Evolutionary conservation across 495 filamentous ascomycete species (phyloP), one percentile per base, ranked within the genome.

Genomic region (Aspergillus hancockii): DNA sequence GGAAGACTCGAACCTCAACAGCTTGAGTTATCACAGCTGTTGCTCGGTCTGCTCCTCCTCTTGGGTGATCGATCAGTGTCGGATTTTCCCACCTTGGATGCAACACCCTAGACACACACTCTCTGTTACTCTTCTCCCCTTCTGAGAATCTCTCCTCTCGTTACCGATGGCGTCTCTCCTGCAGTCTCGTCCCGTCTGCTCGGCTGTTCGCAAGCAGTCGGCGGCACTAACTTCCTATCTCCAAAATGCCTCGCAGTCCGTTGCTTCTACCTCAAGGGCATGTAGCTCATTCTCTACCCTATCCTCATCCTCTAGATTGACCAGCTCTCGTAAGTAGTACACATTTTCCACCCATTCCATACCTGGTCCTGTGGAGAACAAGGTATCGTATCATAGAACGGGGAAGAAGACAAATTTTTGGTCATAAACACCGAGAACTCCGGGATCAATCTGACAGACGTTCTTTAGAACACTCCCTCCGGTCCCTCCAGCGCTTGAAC

Each of bases 201-300:
- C 73, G 52, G 66, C 71, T 38, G 62, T 70, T 67, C 71, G 75
- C 67, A 74, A 67, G 59, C 72, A 73, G 68, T 66, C 62, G 46
- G 67, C 66, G 34, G 58, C 58, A 18, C 62, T 71, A 54, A 60
- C 70, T 59, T 60, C 67, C 57, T 63, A 58, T 60, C 49, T 74
- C 34, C 62, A 63, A 21, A 55, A 43, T 47, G 53, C 63, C 28
- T 56, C 64, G 49, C 70, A 65, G 52, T 65, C 69, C 66, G 63
- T 69, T 63, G 67, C 68, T 60, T 71, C 71, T 58, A 58, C 67
- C 54, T 66, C 66, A 43, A 68, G 66, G 63, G 68, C 67, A 66
- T 71, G 60, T 69, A 74, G 64, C 62, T 66, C 65, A 54, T 67
- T 71, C 54, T 73, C 71, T 49, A 64, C 67, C 64, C 63, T 69